Conservation (phyloP, 257 asterid species). For the Lantana camara region DNA sequence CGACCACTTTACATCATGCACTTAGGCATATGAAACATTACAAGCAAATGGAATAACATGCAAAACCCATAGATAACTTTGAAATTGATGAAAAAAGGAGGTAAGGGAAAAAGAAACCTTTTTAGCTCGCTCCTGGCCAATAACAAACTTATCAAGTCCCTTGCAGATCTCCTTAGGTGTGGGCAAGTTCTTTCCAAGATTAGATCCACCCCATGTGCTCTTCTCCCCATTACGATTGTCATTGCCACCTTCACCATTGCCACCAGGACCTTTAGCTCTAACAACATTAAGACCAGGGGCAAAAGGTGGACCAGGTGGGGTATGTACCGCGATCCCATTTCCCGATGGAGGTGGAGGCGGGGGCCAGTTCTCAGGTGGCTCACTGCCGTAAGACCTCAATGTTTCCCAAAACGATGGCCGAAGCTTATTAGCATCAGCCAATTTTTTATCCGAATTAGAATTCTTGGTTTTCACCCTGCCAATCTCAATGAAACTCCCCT, state of each 20-base stretch:
- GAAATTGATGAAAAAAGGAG: not conserved
- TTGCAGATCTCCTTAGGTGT: conserved; percentile 93
- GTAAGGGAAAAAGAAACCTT: conserved; percentile 52
- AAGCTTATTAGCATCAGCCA: conserved; percentile 46
- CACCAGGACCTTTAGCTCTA: conserved; percentile 50
- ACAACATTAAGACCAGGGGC: conserved; percentile 77
- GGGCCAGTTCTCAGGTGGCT: conserved; percentile 74
- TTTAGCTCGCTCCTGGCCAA: conserved; percentile 93
- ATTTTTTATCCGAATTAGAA: conserved; percentile 50
- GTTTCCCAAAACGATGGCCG: conserved; percentile 83
- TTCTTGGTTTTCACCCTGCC: conserved; percentile 64
- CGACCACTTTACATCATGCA: conserved; percentile 8
- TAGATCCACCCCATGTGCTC: conserved; percentile 87
- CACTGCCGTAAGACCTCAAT: conserved; percentile 68
- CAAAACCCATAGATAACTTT: not conserved
- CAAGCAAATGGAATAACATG: conserved; percentile 1
- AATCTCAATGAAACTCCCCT: conserved; percentile 85
- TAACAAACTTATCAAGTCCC: conserved; percentile 89
- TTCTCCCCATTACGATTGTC: conserved; percentile 49
- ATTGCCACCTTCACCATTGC: conserved; percentile 35
- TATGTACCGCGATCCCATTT: conserved; percentile 80
- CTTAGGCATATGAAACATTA: no score
- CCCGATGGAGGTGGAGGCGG: conserved; percentile 48
- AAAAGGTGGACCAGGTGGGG: conserved; percentile 92
- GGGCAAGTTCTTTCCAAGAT: conserved; percentile 75